Base-by-base conservation (phyloP, 257 asterid genomes). In the Solanum sejunctum region DNA sequence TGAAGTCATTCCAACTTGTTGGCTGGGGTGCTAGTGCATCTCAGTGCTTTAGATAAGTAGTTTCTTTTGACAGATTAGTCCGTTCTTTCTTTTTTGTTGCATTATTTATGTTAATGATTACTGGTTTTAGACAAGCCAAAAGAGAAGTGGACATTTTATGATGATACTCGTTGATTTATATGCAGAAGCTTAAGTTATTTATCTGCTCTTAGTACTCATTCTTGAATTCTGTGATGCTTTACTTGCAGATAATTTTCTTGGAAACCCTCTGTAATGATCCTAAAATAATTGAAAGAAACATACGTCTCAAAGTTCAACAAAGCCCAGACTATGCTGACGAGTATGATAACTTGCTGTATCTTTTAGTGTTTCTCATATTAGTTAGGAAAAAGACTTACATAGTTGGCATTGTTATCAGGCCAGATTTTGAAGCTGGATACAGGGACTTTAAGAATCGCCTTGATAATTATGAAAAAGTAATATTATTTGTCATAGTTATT, bases 281-380 rank as follows among this genome's bases (percentile, higher is more conserved):
- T 64, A 66, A 92, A 87, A 90, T 97, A 84, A 97, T 97, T 88
- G 99, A 95, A 91, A 92, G 98, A 90, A 97, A 97, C 88, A 97
- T 97, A 90, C 98, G 99, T 18, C 99, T 97, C 91, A 97, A 97
- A 92, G 96, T 97, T 92, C 99, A 97, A 87, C 99, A 97, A 86
- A 97, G 99, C 90, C 98, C 99, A 26, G 99, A 97, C 88, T 97
- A 97, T 87, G 96, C 99, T 17, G 99, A 95, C 92, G 98, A 91
- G 99, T 97, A 91, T 84, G 95, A 23, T 86, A 60, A 45, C 36
- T 78, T 64, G 21, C 71, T 45, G 82, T 88, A 85, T 92, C 77
- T 75, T 75, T 57, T 88, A 87, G 89, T 32, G 69, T 51, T 67
- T 51, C 81, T 83, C 66, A 23, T 28, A 17, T 64, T 66, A 61